These are phyloP conservation scores for Yamadazyma sp. DNA, from an alignment of 805 yeast genomes.

Conservation along the genomic window DNA sequence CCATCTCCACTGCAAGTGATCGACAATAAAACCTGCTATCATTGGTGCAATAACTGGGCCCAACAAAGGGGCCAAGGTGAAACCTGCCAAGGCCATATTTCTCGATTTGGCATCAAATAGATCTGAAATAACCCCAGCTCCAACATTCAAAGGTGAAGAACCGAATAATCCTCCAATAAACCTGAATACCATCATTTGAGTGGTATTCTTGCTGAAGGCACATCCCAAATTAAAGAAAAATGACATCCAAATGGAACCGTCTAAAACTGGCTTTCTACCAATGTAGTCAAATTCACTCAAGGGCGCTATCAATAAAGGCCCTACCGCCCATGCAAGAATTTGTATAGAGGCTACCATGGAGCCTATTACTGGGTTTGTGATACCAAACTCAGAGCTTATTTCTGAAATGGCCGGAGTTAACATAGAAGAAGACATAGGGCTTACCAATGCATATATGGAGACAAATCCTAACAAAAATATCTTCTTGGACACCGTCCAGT, in stretches of 20 bases:
- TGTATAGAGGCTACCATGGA: constrained; percentile 61
- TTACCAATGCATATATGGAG: constrained; percentile 53
- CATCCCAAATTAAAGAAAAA: constrained; percentile 57
- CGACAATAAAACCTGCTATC: constrained; percentile 56
- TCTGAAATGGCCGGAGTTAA: constrained; percentile 57
- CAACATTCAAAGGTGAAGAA: constrained; percentile 65
- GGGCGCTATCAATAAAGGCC: constrained; percentile 67
- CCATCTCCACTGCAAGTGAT: constrained; percentile 64
- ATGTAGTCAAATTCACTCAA: constrained; percentile 56
- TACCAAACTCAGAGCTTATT: constrained; percentile 46
- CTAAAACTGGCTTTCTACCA: constrained; percentile 60
- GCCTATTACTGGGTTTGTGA: constrained; percentile 41
- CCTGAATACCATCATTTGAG: constrained; percentile 60
- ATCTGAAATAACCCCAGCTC: constrained; percentile 69
- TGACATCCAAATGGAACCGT: constrained; percentile 49
- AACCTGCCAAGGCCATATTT: constrained; percentile 56
- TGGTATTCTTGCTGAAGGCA: constrained; percentile 56
- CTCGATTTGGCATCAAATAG: constrained; percentile 53
- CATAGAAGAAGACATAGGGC: constrained; percentile 65
- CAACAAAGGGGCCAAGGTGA: constrained; percentile 56
- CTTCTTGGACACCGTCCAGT: constrained; percentile 51
- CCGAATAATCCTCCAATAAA: constrained; percentile 68
- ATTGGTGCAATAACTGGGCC: constrained; percentile 72
- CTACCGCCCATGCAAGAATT: constrained; percentile 69
- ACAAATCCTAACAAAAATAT: constrained; percentile 46